A percentile compares a stretch with the other conserved stretches of the same genome.
Conservation (phyloP, 257 asterid genomes). For the Solanum chmielewskii region DNA sequence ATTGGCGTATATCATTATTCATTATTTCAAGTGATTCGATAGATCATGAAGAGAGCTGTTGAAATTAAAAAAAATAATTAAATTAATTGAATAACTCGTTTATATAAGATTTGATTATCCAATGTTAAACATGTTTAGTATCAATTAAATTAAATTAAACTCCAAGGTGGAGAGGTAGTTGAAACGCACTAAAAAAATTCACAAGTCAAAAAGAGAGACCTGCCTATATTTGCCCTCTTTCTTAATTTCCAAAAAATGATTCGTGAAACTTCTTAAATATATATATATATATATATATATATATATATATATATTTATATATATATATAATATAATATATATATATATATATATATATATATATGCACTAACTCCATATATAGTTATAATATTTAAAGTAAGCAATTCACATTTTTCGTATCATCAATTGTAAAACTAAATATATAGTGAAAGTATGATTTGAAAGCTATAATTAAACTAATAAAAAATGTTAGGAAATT, state of each 20-base stretch:
- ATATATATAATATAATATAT: not conserved
- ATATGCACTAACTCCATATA: not conserved
- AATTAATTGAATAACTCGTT: not conserved
- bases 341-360: not conserved
- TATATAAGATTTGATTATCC: not conserved
- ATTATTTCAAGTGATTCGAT: not conserved
- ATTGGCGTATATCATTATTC: not conserved
- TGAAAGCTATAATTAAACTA: not conserved
- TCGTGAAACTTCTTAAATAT: not conserved
- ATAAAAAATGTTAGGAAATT: no score
- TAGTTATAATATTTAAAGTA: not conserved
- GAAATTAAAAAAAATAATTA: not conserved
- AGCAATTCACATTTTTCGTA: not conserved
- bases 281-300: not conserved
- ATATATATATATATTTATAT: not conserved
- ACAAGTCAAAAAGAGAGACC: not conserved
- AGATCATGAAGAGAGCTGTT: not conserved
- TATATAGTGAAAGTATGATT: not conserved
- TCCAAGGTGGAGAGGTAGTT: not conserved
- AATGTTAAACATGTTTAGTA: not conserved
- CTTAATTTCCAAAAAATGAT: not conserved
- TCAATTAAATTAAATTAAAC: not conserved
- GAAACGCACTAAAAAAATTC: not conserved
- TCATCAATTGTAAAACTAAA: not conserved
- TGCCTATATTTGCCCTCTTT: not conserved